These are phyloP conservation scores for Ramicandelaber brevisporus DNA, from an alignment of 192 early-diverging fungal species.

Conservation along the genomic window DNA sequence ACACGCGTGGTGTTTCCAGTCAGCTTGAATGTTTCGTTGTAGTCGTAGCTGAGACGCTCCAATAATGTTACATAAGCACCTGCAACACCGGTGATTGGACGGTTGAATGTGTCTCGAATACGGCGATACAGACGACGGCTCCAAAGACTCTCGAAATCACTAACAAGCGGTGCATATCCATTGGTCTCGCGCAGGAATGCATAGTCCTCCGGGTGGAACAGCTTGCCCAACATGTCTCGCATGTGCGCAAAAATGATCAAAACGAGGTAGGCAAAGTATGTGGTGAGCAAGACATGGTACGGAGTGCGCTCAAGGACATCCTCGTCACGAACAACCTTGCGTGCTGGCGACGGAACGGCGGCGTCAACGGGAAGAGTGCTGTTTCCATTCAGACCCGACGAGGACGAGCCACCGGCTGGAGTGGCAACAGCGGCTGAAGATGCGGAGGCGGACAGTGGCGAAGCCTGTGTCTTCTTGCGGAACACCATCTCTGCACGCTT, in stretches of 20 bases:
- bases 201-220: slow-evolving; percentile 43
- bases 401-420: too few species aligned
- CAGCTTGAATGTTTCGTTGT: slow-evolving; percentile 60
- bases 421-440: too few species aligned
- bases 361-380: too few species aligned
- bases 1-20: slow-evolving; percentile 53
- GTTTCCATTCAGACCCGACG: too few species aligned
- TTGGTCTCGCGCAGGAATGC: slow-evolving; percentile 41
- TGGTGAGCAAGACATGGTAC: slow-evolving; percentile 61
- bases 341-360: too few species aligned
- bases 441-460: too few species aligned
- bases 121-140: slow-evolving; percentile 63
- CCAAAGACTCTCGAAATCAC: slow-evolving; percentile 95
- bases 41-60: slow-evolving; percentile 65
- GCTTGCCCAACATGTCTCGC: slow-evolving; percentile 73
- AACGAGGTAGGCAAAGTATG: slow-evolving; percentile 84
- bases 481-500: too few species aligned
- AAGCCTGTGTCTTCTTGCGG: too few species aligned
- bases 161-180: slow-evolving; percentile 77
- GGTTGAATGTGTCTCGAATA: slow-evolving; percentile 82
- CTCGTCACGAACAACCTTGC: too few species aligned
- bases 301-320: slow-evolving; percentile 37
- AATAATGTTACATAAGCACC: slow-evolving; percentile 63
- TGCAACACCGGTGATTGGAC: slow-evolving; percentile 81
- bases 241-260: slow-evolving; percentile 82